Percentiles rank a stretch among this genome's conserved stretches.
These are phyloP conservation scores for Mycena olivaceomarginata DNA, from an alignment of 768 basidiomycete species.

Conservation along the genomic window DNA sequence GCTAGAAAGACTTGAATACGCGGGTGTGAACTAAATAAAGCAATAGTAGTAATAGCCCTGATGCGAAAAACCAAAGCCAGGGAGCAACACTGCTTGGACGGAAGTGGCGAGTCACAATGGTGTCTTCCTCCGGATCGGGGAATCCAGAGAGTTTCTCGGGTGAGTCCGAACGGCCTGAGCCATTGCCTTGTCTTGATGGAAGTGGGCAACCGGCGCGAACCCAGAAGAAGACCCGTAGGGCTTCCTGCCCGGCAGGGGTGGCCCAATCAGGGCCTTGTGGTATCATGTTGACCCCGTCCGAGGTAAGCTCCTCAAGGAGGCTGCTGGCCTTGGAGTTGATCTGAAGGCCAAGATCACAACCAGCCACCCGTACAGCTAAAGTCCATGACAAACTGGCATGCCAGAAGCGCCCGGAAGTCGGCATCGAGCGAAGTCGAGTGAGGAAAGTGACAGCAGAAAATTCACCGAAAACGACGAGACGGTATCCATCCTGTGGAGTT, in stretches of 20 bases:
- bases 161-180: too few relatives aligned
- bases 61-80: too few relatives aligned
- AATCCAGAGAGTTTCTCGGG: too few relatives aligned
- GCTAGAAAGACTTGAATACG: too few relatives aligned
- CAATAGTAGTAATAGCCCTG: too few relatives aligned
- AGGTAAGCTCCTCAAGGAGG: slow-evolving; percentile 11
- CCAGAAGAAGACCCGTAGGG: slow-evolving; percentile 12
- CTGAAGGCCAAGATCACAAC: slow-evolving; percentile 12
- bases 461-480: slow-evolving; percentile 2
- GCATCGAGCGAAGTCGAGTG: background rate
- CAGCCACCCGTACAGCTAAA: slow-evolving; percentile 26
- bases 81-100: too few relatives aligned
- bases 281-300: slow-evolving; percentile 8
- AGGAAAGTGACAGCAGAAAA: background rate
- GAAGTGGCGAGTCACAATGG: too few relatives aligned
- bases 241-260: slow-evolving; percentile 27
- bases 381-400: slow-evolving; percentile 23
- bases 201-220: slow-evolving; percentile 10
- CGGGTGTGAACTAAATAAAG: too few relatives aligned
- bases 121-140: too few relatives aligned
- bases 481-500: slow-evolving; percentile 12
- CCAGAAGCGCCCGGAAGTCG: slow-evolving; percentile 6
- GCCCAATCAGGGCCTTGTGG: slow-evolving; percentile 20
- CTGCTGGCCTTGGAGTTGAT: slow-evolving; percentile 1
- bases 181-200: slow-evolving; percentile 9